Conservation (phyloP, 2,329 filamentous ascomycete genomes). For the Ascochyta fabae region DNA sequence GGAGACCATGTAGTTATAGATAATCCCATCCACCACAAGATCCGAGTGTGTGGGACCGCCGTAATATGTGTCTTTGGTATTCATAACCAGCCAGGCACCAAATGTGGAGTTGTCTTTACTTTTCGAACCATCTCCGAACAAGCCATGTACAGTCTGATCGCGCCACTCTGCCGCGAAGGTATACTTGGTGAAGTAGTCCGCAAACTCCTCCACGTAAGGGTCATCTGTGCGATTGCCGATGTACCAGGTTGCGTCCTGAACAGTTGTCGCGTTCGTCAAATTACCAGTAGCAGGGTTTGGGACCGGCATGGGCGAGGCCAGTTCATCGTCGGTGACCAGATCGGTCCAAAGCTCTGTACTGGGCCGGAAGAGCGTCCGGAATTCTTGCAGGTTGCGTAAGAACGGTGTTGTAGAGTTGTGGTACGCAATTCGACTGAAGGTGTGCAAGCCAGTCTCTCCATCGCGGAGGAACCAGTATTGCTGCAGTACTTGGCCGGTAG, state of each 20-base stretch:
- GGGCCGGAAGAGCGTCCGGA: constrained; percentile 67
- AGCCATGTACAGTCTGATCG: constrained; percentile 64
- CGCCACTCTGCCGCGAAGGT: constrained; percentile 66
- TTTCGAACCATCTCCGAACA: constrained; percentile 59
- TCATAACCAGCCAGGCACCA: constrained; percentile 69
- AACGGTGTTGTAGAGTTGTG: constrained; percentile 64
- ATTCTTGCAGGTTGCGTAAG: constrained; percentile 65
- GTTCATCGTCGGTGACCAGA: constrained; percentile 54
- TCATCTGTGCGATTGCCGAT: constrained; percentile 62
- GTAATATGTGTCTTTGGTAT: constrained; percentile 68
- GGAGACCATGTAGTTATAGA: constrained; percentile 64
- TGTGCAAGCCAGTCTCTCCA: constrained; percentile 67
- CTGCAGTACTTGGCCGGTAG: constrained; percentile 65
- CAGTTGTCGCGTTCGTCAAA: constrained; percentile 52
- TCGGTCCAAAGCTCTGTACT: constrained; percentile 68
- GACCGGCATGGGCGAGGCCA: constrained; percentile 3
- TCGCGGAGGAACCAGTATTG: constrained; percentile 71
- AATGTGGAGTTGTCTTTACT: constrained; percentile 61
- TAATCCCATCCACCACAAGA: constrained; percentile 67
- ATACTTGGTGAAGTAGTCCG: constrained; percentile 72
- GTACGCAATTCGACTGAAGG: constrained; percentile 66
- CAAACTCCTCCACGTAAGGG: constrained; percentile 62
- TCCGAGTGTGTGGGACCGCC: constrained; percentile 69
- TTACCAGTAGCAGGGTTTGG: constrained; percentile 31
- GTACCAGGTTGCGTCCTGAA: constrained; percentile 71